Base-by-base conservation (phyloP, 108 stramenopile genomes). In the Aurantiochytrium sp. region DNA sequence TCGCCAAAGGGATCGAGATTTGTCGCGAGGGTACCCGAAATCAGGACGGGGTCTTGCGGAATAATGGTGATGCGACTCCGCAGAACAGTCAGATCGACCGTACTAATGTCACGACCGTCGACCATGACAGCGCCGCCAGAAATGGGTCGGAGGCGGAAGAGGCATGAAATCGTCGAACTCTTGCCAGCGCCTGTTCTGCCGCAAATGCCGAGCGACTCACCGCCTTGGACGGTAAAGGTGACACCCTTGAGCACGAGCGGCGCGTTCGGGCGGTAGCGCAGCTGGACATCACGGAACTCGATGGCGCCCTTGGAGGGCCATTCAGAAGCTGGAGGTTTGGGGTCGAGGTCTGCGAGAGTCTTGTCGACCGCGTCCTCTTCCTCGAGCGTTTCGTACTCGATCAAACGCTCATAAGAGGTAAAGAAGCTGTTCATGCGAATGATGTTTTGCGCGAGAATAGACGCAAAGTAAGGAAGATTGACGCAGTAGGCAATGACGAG, bases 1-100 rank as follows among this genome's bases (percentile, higher is more conserved):
- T 88, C 76, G 25, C 72, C 90, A 87, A 97, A 97, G 5, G 97
- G 96, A 89, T 99, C 98, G n/a, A 99, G 91, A 91, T 99, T 99
- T 45, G 97, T 95, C 76, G 97, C 93, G 49, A 99, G 89, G 18
- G 97, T 96, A 8, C 97, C 98, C 44, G 95, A 95, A 87, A 98
- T 98, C 12, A 99, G 76, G 5, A 97, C 95, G 12, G 98, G 98
- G 44, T 92, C 92, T 90, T 99, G 98, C 2, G 97, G 97, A 47
- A 99, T 98, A 72, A 99, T 97, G 35, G 96, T 95, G 43, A 99
- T 87, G 88, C 72, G 72, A 5, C 89, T 93, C 43, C 98, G 93
- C 16, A 98, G 94, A 35, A 95, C 95, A 72, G 96, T 96, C 60
- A 99, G 91, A 5, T 97, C 97, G 0, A 99, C 25, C 4, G 90